Base-by-base conservation (phyloP, 2,329 filamentous ascomycete species). In the Colletotrichum gloeosporioides region DNA sequence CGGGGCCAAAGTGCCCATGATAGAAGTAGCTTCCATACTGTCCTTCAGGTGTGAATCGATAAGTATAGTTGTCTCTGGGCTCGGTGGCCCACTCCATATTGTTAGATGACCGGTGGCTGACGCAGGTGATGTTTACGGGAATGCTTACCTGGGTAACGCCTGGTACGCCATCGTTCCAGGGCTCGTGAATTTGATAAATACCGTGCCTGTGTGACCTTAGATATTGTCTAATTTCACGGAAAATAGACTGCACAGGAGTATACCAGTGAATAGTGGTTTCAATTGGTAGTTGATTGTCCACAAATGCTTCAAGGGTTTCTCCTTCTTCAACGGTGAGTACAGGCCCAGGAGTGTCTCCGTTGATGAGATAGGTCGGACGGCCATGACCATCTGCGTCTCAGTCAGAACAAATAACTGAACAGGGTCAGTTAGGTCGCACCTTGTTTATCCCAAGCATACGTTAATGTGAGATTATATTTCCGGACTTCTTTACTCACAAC, bases 11-110 rank as follows among this genome's bases (percentile, higher is more conserved):
- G 9, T 74, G 71, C 1, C 71, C 55, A 13, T 74, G 57, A 12
- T 74, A 74, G 18, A 73, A 74, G 32, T 74, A 74, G n/a, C 61
- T 74, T 9, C 72, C 59, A 22, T 74, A 74, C 32, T 74, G 72
- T 15, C 72, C 72, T n/a, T 61, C 25, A 5, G 72, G 72, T 16
- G 72, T 71, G 27, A 71, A 74, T 8, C 72, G 49, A 29, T 74
- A 71, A 8, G 66, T 74, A 16, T 70, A 74, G n/a, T 71, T 74
- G 29, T 74, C 72, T 22, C 67, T 70, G 4, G 72, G 72, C 25
- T 74, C 67, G 8, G 67, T 74, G 8, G 72, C 72, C 72, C 67
- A 71, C 72, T 74, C 7, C 13, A 3, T 4, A 9, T 15, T 64
- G 2, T 39, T 39, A 39, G 25, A 36, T 16, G n/a, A 3, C 18